Percentiles rank a stretch among this genome's conserved stretches.
These are phyloP conservation scores for Candida piceae DNA, from an alignment of 805 yeast genomes.

Conservation along the genomic window DNA sequence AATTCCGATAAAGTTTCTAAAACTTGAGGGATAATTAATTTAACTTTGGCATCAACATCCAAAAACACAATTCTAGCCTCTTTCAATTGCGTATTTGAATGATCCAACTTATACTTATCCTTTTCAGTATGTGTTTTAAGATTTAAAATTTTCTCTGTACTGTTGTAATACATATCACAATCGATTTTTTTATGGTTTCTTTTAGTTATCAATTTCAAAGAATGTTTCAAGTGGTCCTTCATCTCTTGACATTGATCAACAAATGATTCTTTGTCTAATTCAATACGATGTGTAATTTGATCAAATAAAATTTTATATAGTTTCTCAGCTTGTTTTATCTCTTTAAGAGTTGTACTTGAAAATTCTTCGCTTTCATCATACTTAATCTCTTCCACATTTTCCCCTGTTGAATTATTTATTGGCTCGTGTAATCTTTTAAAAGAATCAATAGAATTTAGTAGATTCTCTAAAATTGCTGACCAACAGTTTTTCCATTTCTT, in stretches of 20 bases:
- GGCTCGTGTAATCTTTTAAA: conserved; percentile 34
- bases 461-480: conserved; percentile 29
- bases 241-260: conserved; percentile 35
- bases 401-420: conserved; percentile 15
- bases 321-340: conserved; percentile 25
- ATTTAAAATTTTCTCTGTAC: conserved; percentile 34
- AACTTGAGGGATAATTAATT: conserved; percentile 41
- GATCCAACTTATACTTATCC: conserved; percentile 32
- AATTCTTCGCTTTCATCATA: conserved; percentile 25
- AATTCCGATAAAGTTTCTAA: conserved; percentile 44
- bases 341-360: conserved; percentile 25
- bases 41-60: conserved; percentile 37
- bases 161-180: conserved; percentile 33
- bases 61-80: conserved; percentile 29
- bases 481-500: conserved; percentile 25
- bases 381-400: conserved; percentile 11
- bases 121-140: conserved; percentile 33
- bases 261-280: conserved; percentile 25
- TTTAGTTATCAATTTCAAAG: conserved; percentile 38
- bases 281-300: conserved; percentile 19
- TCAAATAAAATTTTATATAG: conserved; percentile 22
- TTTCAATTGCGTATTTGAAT: conserved; percentile 28
- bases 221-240: conserved; percentile 32
- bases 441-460: conserved; percentile 27
- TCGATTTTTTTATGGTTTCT: conserved; percentile 40